Evolutionary conservation across 169 alveolate genomes (phyloP).

Genomic region (Cryptosporidium ryanae): DNA sequence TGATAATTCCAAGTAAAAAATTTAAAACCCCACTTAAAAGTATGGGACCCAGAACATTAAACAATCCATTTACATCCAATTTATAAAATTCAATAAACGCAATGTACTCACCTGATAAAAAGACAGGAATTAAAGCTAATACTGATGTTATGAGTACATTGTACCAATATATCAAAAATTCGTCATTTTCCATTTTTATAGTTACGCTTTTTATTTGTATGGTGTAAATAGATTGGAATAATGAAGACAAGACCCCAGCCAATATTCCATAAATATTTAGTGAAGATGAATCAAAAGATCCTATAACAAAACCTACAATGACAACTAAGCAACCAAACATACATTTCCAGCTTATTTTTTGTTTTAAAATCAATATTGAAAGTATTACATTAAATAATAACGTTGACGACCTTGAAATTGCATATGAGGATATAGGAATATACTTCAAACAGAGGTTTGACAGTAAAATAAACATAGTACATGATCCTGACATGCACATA

Average conservation of each 20-base stretch:
- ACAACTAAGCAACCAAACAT: slow-evolving; percentile 54
- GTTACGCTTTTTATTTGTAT: slow-evolving; percentile 53
- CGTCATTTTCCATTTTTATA: slow-evolving; percentile 12
- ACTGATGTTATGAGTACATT: slow-evolving; percentile 51
- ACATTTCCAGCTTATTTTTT: slow-evolving; percentile 16
- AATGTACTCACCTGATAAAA: slow-evolving; percentile 14
- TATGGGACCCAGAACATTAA: slow-evolving; percentile 22
- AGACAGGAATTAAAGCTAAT: slow-evolving; percentile 16
- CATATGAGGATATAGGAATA: slow-evolving; percentile 64
- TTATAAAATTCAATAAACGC: slow-evolving; percentile 24
- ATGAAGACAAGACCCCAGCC: slow-evolving; percentile 45
- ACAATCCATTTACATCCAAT: slow-evolving; percentile 1
- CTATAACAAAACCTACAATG: slow-evolving; percentile 22
- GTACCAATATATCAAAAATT: slow-evolving; percentile 60
- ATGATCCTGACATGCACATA: slow-evolving; percentile 51
- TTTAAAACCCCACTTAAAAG: slow-evolving; percentile 49
- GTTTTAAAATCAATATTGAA: slow-evolving; percentile 26
- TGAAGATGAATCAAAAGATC: slow-evolving; percentile 49
- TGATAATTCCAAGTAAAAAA: slow-evolving; percentile 31
- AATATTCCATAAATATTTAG: slow-evolving; percentile 38
- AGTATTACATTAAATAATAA: slow-evolving; percentile 46
- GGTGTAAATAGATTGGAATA: slow-evolving; percentile 64
- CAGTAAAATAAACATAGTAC: slow-evolving; percentile 22
- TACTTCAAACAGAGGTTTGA: slow-evolving; percentile 49
- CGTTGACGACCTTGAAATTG: slow-evolving; percentile 59